Percentiles rank a stretch among this genome's conserved stretches.
Evolutionary conservation across 371 early-diverging fungal genomes (phyloP).

Genomic region (Mortierella sp.): DNA sequence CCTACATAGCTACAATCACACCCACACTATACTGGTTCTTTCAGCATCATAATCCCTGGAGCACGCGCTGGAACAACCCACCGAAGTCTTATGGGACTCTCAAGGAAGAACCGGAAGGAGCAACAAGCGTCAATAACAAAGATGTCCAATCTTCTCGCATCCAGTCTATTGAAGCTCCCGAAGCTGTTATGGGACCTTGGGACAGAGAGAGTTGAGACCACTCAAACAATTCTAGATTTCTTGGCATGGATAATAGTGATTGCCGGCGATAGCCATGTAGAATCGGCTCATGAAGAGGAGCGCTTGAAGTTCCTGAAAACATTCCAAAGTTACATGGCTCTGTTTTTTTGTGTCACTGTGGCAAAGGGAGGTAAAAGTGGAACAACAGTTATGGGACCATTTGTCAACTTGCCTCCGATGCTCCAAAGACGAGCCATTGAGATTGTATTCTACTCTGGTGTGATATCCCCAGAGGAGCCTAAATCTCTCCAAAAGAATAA

Average conservation of each 20-base stretch:
- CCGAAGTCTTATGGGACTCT: conserved; percentile 18
- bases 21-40: conserved; percentile 54
- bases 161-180: conserved; percentile 64
- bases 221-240: conserved; percentile 54
- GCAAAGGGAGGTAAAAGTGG: conserved; percentile 41
- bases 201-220: conserved; percentile 61
- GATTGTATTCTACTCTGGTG: conserved; percentile 61
- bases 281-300: conserved; percentile 52
- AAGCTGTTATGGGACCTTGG: conserved; percentile 69
- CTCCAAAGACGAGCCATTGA: conserved; percentile 65
- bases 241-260: conserved; percentile 36
- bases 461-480: neutral
- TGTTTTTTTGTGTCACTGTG: conserved; percentile 64
- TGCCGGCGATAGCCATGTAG: conserved; percentile 42
- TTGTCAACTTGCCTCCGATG: conserved; percentile 58
- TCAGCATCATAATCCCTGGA: conserved; percentile 41
- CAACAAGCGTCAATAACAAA: conserved; percentile 37
- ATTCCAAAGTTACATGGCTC: conserved; percentile 59
- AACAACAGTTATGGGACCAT: conserved; percentile 63
- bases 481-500: conserved; percentile 7
- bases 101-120: conserved; percentile 32
- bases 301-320: conserved; percentile 57
- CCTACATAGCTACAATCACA: conserved; percentile 46
- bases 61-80: conserved; percentile 7
- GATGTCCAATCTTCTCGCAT: conserved; percentile 31